Evolutionary conservation across 352 stramenopile species (phyloP).

Genomic region (Globisporangium lucens): DNA sequence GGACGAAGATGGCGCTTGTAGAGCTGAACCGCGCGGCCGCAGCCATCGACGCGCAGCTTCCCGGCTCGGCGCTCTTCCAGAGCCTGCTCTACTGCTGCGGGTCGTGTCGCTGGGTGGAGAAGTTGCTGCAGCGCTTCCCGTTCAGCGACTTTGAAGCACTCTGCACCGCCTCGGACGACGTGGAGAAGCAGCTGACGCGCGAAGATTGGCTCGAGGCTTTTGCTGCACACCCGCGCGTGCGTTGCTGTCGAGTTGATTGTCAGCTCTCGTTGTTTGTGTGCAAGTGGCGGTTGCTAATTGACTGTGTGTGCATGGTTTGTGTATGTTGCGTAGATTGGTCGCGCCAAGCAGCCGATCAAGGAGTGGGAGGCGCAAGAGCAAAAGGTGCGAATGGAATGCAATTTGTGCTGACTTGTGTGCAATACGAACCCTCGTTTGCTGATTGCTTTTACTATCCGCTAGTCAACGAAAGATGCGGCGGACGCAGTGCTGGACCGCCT

Average conservation of each 20-base stretch:
- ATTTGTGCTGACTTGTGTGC: too few species aligned
- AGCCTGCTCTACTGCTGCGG: slow-evolving; percentile 65
- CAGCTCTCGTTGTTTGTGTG: not conserved
- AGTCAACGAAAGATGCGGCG: slow-evolving; percentile 55
- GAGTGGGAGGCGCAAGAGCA: slow-evolving; percentile 77
- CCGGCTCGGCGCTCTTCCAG: slow-evolving; percentile 28
- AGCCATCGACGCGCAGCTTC: slow-evolving; percentile 17
- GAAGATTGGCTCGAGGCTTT: slow-evolving; percentile 75
- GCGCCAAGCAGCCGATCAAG: slow-evolving; percentile 60
- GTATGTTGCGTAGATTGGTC: slow-evolving; percentile 44
- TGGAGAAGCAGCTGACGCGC: slow-evolving; percentile 34
- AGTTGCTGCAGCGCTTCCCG: slow-evolving; percentile 40
- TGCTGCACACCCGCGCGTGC: slow-evolving; percentile 53
- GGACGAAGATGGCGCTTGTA: slow-evolving; percentile 22
- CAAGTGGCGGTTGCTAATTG: not conserved
- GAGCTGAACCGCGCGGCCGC: slow-evolving; percentile 41
- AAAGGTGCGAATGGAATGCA: slow-evolving; percentile 25
- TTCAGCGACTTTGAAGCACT: slow-evolving; percentile 38
- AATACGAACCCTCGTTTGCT: not conserved
- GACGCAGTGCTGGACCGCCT: slow-evolving; percentile 52
- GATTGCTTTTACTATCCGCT: not conserved
- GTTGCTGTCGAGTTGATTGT: not conserved
- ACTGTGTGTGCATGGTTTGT: not conserved
- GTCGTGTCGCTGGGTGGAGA: slow-evolving; percentile 43
- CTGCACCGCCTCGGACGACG: slow-evolving; percentile 36